These are phyloP conservation scores for Adiantum capillusveneris DNA, from an alignment of 75 land plant species.

Conservation along the genomic window DNA sequence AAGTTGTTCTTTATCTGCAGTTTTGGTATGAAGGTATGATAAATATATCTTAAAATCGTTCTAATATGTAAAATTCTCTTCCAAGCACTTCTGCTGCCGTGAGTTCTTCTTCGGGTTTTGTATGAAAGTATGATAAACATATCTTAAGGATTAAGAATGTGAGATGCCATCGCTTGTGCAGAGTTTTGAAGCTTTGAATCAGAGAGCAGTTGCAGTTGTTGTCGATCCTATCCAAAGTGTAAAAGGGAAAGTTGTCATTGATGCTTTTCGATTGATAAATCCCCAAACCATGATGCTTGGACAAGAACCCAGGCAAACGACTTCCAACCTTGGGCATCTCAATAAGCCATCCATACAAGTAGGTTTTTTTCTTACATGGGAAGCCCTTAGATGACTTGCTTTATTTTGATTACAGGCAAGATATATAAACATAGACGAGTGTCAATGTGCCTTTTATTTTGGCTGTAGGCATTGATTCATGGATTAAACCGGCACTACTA, in stretches of 20 bases:
- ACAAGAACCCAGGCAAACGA: conserved; percentile 95
- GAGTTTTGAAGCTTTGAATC: conserved; percentile 98
- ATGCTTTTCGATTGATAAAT: conserved; percentile 92
- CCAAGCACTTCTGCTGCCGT: not conserved
- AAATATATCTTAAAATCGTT: too few species aligned
- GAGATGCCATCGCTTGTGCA: conserved; percentile 16
- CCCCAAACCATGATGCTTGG: conserved; percentile 99
- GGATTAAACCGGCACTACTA: conserved; percentile 95
- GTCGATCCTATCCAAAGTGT: conserved; percentile 98
- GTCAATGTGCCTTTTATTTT: too few species aligned
- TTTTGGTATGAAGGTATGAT: too few species aligned
- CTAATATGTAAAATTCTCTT: not conserved
- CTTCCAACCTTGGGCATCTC: conserved; percentile 93
- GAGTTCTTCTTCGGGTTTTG: not conserved
- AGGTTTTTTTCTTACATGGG: too few species aligned
- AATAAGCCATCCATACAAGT: conserved; percentile 98
- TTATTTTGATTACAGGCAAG: too few species aligned
- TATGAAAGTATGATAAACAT: not conserved
- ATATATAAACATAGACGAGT: too few species aligned
- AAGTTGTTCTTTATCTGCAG: too few species aligned
- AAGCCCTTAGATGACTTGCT: too few species aligned
- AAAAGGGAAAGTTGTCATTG: conserved; percentile 97
- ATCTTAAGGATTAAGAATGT: not conserved
- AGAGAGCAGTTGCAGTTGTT: conserved; percentile 94
- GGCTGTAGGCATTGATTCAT: conserved; percentile 86